phyloP scores from a whole-genome alignment of 495 filamentous ascomycete species.

The Podospora conica region DNA sequence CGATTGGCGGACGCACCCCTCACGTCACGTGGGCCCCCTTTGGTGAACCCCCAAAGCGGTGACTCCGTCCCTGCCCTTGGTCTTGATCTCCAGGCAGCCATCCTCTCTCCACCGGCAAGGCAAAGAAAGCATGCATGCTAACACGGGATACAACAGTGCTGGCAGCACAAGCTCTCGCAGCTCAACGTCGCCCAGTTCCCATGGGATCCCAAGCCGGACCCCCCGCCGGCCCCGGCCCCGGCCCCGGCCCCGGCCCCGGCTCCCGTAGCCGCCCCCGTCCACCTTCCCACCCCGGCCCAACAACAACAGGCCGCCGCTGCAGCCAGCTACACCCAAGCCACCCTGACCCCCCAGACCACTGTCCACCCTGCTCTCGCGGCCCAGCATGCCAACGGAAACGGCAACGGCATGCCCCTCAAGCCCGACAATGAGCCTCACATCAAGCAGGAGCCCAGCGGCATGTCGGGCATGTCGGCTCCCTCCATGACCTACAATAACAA shows the following conservation, averaged over 20 bases:
- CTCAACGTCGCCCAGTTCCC: constrained; percentile 82
- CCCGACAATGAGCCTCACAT: constrained; percentile 46
- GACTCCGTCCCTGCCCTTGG: not conserved
- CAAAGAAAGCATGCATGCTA: constrained; percentile 1
- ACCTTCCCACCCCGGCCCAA: constrained; percentile 24
- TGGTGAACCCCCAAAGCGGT: not conserved
- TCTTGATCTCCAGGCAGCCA: not conserved
- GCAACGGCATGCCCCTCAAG: constrained; percentile 66
- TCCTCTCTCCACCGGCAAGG: constrained; percentile 1
- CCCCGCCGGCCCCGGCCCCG: constrained; percentile 35
- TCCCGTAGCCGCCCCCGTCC: constrained; percentile 29
- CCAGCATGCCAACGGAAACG: constrained; percentile 31
- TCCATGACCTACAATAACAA: constrained; percentile 13
- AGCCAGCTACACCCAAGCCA: constrained; percentile 32
- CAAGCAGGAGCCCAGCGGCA: constrained; percentile 35
- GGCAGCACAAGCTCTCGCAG: constrained; percentile 83
- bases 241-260: constrained; percentile 30
- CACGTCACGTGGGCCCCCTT: constrained; percentile 25
- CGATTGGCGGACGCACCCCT: constrained; percentile 19
- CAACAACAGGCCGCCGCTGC: constrained; percentile 10
- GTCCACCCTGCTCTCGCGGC: constrained; percentile 38
- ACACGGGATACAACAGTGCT: constrained; percentile 55
- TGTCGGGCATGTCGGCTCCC: constrained; percentile 6
- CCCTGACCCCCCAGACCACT: constrained; percentile 29
- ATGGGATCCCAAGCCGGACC: constrained; percentile 77